Evolutionary conservation across 441 rosid species (phyloP).

Genomic region (Codiaeum variegatum): DNA sequence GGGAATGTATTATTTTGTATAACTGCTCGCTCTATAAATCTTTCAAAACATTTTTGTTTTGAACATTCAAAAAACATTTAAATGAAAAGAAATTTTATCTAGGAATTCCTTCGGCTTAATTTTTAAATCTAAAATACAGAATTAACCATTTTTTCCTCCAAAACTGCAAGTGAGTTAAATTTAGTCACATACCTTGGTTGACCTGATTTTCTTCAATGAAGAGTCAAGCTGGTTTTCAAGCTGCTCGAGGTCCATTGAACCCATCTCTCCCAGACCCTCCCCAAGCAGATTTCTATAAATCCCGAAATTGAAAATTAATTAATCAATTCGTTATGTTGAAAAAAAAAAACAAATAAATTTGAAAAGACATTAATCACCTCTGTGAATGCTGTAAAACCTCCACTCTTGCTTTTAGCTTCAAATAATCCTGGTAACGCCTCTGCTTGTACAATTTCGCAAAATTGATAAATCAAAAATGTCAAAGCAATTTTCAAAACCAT

Average conservation of each 20-base stretch:
- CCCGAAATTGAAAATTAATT: not conserved
- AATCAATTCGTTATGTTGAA: no score
- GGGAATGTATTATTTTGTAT: no score
- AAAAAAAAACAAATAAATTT: not conserved
- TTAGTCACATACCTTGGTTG: slow-evolving; percentile 36
- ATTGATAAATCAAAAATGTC: not conserved
- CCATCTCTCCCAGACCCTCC: slow-evolving; percentile 46
- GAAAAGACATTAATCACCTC: slow-evolving; percentile 25
- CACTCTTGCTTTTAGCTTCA: slow-evolving; percentile 46
- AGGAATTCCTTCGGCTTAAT: no score
- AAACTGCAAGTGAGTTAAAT: not conserved
- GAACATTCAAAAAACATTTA: no score
- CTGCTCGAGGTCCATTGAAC: slow-evolving; percentile 46
- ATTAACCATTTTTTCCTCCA: no score
- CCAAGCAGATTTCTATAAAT: slow-evolving; percentile 52
- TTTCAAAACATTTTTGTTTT: no score
- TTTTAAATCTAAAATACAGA: not conserved
- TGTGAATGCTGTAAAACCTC: slow-evolving; percentile 52
- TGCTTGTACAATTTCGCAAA: slow-evolving; percentile 25
- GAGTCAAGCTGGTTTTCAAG: slow-evolving; percentile 54
- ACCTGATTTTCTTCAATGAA: slow-evolving; percentile 52
- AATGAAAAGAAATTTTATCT: no score
- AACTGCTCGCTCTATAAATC: no score
- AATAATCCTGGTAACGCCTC: slow-evolving; percentile 51
- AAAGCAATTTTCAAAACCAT: not conserved